Base-by-base conservation (phyloP, 2,329 filamentous ascomycete species). In the Aplosporella prunicola region DNA sequence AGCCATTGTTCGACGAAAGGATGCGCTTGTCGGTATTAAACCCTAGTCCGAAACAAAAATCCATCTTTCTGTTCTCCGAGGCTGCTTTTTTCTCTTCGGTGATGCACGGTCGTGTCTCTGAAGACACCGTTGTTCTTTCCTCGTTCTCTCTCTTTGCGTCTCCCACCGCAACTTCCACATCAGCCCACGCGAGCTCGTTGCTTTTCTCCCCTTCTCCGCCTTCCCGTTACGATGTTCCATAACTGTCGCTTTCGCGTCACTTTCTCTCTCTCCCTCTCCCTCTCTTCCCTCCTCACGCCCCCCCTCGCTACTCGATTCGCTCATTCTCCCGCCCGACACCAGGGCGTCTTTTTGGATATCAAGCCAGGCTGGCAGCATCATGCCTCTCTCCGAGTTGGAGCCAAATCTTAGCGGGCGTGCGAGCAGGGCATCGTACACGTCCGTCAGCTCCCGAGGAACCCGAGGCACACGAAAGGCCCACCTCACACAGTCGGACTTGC, bases 361-460 rank as follows among this genome's bases (percentile, higher is more conserved):
- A 22, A 26, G 16, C 23, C 22, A 20, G 13, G n/a, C 28, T 40
- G 23, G 29, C 41, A 52, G 47, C 55, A 60, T 51, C 48, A 67
- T 69, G 66, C 57, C 60, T 52, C 61, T 62, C 43, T 49, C 56
- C 32, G 60, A 68, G 39, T 51, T 54, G 37, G 64, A 68, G 39
- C 59, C 58, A 26, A 66, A 62, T 47, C 46, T 59, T 46, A 64
- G 61, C 45, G 65, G 66, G 32, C 64, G 66, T 35, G 63, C 57
- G 48, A 69, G 66, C 49, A 53, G 64, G 45, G 61, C 64, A 22
- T 69, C 65, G 22, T 63, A 63, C 49, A 46, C 63, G 37, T 69
- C 67, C 16, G 52, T 49, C 16, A 48, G 47, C 32, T 59, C 58
- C 32, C 51, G 57, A 24, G 53, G 53, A 24, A 51, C 53, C 32